A percentile compares a stretch with the other conserved stretches of the same genome.
Evolutionary conservation across 352 stramenopile species (phyloP).

Genomic region (Phytophthora agathidicida): DNA sequence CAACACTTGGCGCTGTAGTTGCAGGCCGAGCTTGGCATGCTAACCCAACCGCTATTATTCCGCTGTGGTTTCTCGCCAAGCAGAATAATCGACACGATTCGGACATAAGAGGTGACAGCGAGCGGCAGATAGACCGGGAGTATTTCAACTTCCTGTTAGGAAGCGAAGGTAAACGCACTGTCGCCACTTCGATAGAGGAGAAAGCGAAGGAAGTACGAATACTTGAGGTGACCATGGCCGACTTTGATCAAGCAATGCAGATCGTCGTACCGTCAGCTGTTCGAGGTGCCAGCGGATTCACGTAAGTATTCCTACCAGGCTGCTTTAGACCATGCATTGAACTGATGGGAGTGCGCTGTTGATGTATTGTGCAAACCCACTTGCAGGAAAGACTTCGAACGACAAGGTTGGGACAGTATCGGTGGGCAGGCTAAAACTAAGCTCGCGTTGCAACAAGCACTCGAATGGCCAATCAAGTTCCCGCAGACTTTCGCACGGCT

Average conservation of each 20-base stretch:
- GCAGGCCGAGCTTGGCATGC: slow-evolving; percentile 59
- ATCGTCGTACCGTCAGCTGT: slow-evolving; percentile 70
- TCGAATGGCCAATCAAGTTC: slow-evolving; percentile 91
- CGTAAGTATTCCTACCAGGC: slow-evolving; percentile 35
- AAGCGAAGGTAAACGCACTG: not conserved
- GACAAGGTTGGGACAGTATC: slow-evolving; percentile 76
- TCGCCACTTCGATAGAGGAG: not conserved
- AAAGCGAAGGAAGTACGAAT: slow-evolving; percentile 5
- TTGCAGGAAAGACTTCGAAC: slow-evolving; percentile 61
- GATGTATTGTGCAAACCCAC: slow-evolving; percentile 1
- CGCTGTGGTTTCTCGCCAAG: slow-evolving; percentile 72
- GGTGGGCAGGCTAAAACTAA: slow-evolving; percentile 78
- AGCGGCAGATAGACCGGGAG: slow-evolving; percentile 8
- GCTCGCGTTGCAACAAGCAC: slow-evolving; percentile 75
- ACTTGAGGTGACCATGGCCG: slow-evolving; percentile 66
- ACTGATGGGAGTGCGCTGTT: slow-evolving; percentile 10
- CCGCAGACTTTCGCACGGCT: slow-evolving; percentile 74
- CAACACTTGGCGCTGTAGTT: slow-evolving; percentile 50
- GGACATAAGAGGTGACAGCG: not conserved
- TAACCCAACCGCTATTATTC: slow-evolving; percentile 71
- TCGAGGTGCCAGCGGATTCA: slow-evolving; percentile 59
- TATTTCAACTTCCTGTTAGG: slow-evolving; percentile 62
- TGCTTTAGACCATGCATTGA: not conserved
- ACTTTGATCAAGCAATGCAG: slow-evolving; percentile 83
- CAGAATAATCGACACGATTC: slow-evolving; percentile 11